phyloP scores from a whole-genome alignment of 305 asterid genomes.

The Fraxinus xanthoxyloides region DNA sequence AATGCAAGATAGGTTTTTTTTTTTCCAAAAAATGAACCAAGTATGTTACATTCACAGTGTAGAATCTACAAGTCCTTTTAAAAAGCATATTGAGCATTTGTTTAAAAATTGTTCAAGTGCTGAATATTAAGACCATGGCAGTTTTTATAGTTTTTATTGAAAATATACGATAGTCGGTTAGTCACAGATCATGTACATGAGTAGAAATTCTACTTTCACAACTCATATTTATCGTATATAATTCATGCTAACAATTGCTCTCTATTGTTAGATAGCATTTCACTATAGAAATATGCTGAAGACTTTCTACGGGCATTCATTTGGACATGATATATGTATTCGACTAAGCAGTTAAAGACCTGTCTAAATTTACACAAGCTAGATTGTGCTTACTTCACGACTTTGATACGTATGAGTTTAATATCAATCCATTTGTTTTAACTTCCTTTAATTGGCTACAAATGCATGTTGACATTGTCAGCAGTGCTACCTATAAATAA shows the following conservation, averaged over 20 bases:
- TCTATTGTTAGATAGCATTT: not conserved
- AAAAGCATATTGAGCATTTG: not conserved
- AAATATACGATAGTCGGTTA: not conserved
- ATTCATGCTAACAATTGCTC: not conserved
- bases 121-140: not conserved
- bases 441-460: not conserved
- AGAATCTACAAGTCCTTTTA: not conserved
- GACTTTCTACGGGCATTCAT: not conserved
- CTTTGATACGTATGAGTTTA: not conserved
- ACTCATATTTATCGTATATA: not conserved
- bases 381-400: not conserved
- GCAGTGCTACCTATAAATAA: not conserved
- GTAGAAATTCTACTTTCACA: not conserved
- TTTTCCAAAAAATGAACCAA: not conserved
- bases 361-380: not conserved
- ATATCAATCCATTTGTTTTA: not conserved
- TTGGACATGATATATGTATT: not conserved
- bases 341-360: not conserved
- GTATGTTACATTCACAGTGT: not conserved
- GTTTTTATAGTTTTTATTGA: not conserved
- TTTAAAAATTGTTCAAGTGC: not conserved
- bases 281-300: not conserved
- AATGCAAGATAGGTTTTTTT: not conserved
- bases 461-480: not conserved
- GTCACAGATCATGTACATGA: not conserved